Percentiles rank a stretch among this genome's conserved stretches.
Evolutionary conservation across 2,329 filamentous ascomycete species (phyloP).

Genomic region (Fusarium denticulatum): DNA sequence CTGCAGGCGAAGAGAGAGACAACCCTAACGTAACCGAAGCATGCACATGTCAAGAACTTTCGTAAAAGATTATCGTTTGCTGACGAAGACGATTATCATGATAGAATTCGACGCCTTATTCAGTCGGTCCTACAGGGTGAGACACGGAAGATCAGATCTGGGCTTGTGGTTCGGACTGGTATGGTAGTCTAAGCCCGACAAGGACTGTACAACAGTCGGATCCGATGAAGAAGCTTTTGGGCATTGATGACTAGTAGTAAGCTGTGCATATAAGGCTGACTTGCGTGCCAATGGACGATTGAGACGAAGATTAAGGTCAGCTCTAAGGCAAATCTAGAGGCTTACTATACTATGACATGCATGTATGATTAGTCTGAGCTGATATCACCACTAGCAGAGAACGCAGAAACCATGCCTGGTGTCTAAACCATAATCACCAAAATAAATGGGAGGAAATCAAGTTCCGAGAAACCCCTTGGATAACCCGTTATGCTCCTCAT

Average conservation of each 20-base stretch:
- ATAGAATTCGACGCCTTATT: too few relatives aligned
- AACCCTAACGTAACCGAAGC: background rate
- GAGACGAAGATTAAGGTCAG: background rate
- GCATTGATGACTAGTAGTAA: background rate
- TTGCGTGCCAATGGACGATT: background rate
- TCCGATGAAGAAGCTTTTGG: background rate
- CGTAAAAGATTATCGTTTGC: background rate
- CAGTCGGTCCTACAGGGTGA: background rate
- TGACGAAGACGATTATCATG: background rate
- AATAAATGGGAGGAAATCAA: fast-evolving
- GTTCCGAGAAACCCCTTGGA: fast-evolving
- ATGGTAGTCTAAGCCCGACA: background rate
- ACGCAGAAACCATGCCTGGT: background rate
- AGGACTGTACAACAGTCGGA: background rate
- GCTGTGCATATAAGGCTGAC: background rate
- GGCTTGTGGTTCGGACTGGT: background rate
- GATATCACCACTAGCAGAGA: background rate
- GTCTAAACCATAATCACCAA: background rate
- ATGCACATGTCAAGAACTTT: background rate
- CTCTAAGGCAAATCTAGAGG: background rate
- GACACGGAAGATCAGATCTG: background rate
- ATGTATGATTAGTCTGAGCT: background rate
- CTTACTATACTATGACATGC: background rate
- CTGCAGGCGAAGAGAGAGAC: fast-evolving
- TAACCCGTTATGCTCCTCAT: background rate